Conservation (phyloP, 495 filamentous ascomycete genomes). For the Lophiotrema nucula region DNA sequence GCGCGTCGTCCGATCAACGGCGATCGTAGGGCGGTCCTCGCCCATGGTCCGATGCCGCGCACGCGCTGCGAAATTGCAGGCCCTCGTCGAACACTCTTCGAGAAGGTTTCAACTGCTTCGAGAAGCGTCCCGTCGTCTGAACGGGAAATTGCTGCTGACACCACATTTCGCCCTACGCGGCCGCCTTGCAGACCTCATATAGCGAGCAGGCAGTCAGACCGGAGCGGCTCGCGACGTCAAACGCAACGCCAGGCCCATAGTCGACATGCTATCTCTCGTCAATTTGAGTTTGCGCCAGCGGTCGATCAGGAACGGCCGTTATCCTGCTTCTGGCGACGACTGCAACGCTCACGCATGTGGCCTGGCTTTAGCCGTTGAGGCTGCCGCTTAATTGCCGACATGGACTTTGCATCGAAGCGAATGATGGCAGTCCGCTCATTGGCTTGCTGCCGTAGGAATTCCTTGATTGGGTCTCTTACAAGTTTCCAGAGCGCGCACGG, state of each 20-base stretch:
- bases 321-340: constrained; percentile 25
- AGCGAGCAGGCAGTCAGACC: too few species aligned
- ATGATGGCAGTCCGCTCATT: too few species aligned
- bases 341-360: constrained; percentile 26
- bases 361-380: constrained; percentile 32
- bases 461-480: too few species aligned
- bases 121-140: constrained; percentile 3
- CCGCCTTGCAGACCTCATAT: too few species aligned
- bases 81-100: constrained; percentile 16
- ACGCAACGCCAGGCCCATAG: not conserved
- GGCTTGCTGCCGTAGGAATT: too few species aligned
- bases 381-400: constrained; percentile 29
- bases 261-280: not conserved
- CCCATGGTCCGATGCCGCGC: constrained; percentile 11
- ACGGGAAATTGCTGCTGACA: too few species aligned
- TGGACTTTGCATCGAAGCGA: not conserved
- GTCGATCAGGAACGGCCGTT: constrained; percentile 24
- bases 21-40: constrained; percentile 20
- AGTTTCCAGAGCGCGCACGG: too few species aligned
- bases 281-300: constrained; percentile 23
- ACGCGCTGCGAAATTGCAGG: constrained; percentile 29
- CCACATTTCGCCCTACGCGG: too few species aligned
- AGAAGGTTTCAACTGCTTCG: constrained; percentile 34
- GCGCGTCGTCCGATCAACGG: constrained; percentile 24
- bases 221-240: not conserved